Evolutionary conservation across 1,284 basidiomycete genomes (phyloP).

Genomic region (Omphalotus olearius): DNA sequence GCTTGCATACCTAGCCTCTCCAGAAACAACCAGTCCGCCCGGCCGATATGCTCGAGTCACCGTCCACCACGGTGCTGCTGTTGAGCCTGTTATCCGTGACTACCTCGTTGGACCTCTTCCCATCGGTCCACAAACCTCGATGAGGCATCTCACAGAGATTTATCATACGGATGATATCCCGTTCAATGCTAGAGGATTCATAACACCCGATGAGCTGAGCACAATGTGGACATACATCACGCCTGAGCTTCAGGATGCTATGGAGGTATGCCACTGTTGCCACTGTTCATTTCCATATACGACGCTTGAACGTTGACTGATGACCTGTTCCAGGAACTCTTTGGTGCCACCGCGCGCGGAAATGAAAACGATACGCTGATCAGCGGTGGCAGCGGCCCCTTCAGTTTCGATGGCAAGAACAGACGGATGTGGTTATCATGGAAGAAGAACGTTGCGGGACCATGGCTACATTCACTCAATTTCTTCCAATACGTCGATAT

Average conservation of each 20-base stretch:
- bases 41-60: conserved; percentile 42
- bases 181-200: conserved; percentile 45
- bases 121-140: conserved; percentile 30
- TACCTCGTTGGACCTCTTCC: conserved; percentile 59
- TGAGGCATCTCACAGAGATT: conserved; percentile 41
- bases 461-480: conserved; percentile 50
- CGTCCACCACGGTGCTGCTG: conserved; percentile 45
- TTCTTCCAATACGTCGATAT: conserved; percentile 58
- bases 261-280: conserved; percentile 37
- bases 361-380: conserved; percentile 43
- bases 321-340: conserved; percentile 34
- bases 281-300: conserved; percentile 11
- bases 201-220: conserved; percentile 30
- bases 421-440: conserved; percentile 50
- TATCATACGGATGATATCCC: conserved; percentile 47
- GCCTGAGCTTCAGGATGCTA: conserved; percentile 31
- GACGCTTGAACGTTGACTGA: conserved; percentile 7
- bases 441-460: conserved; percentile 44
- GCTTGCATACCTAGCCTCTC: conserved; percentile 40
- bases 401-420: conserved; percentile 58
- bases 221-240: conserved; percentile 28
- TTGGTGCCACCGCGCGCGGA: conserved; percentile 34
- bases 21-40: conserved; percentile 24
- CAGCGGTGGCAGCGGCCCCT: conserved; percentile 41
- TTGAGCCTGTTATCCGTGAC: conserved; percentile 41